A percentile compares a stretch with the other conserved stretches of the same genome.
Conservation (phyloP, 2,329 filamentous ascomycete genomes). For the Epichloe baconii region DNA sequence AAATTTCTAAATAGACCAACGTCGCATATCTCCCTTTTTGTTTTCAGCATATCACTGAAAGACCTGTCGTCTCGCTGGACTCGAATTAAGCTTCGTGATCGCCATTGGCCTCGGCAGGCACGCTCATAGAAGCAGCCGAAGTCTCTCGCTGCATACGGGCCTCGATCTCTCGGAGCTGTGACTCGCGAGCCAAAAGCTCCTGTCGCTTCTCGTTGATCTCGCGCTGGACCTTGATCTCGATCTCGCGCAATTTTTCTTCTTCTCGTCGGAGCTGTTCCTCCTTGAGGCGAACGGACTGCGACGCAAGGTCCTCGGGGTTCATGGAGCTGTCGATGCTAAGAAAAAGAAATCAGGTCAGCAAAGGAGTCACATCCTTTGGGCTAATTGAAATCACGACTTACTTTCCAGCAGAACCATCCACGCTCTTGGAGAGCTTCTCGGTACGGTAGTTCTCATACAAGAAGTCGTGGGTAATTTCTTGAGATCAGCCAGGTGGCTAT, state of each 20-base stretch:
- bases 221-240: slow-evolving; percentile 98
- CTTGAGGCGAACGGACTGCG: slow-evolving; percentile 96
- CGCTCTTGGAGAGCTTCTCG: slow-evolving; percentile 99
- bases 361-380: neutral
- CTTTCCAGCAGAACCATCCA: slow-evolving; percentile 79
- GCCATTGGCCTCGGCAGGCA: slow-evolving; percentile 39
- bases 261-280: slow-evolving; percentile 98
- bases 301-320: slow-evolving; percentile 94
- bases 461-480: slow-evolving; percentile 99
- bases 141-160: slow-evolving; percentile 89
- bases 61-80: slow-evolving; percentile 16
- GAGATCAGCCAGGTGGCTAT: slow-evolving; percentile 94
- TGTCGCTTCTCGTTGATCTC: slow-evolving; percentile 99
- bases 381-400: slow-evolving; percentile 40
- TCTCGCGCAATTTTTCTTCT: slow-evolving; percentile 99
- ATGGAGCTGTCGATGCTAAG: slow-evolving; percentile 60
- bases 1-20: slow-evolving; percentile 29
- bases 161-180: slow-evolving; percentile 96
- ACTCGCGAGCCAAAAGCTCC: slow-evolving; percentile 92
- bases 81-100: slow-evolving; percentile 36
- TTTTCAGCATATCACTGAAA: slow-evolving; percentile 20
- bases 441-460: slow-evolving; percentile 99
- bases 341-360: slow-evolving; percentile 16
- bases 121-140: slow-evolving; percentile 25
- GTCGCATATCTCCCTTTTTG: slow-evolving; percentile 21